Evolutionary conservation across 139 green algal genomes (phyloP), one percentile per base, ranked within the genome.

Genomic region (Micractinium sp.): DNA sequence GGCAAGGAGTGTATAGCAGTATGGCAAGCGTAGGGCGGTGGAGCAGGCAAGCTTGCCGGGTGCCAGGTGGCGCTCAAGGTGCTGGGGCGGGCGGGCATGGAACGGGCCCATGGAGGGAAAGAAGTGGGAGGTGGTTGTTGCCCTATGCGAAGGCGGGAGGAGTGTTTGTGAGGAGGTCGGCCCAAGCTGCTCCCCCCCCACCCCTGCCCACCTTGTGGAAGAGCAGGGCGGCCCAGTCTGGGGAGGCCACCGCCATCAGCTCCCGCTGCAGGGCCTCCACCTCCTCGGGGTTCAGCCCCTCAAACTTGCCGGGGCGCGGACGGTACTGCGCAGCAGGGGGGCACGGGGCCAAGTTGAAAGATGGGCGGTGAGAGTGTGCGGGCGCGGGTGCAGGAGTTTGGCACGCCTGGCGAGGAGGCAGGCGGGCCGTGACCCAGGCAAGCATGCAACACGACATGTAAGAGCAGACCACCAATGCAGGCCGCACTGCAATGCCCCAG

Each of bases 271-370:
- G 86, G 0, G 53, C 56, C 36, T 94, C 85, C 27, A 86, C 78
- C 91, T 98, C 96, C 63, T 98, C 96, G 25, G 93, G 90, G 20
- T 92, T 79, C 4, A 88, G 67, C 22, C 94, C 89, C 87, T 98
- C 94, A 87, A 97, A 97, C 92, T 96, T 96, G 79, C 90, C 91
- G 23, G 94, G 91, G 41, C 92, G 89, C 73, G 93, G 95, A 19
- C 92, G 87, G 12, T 91, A 93, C 92, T 95, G 91, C 47, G 25
- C 36, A 12, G 19, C n/a, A 61, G 33, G 29, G 23, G 81, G 4
- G 60, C n/a, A 22, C 20, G 39, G 39, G 38, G 77, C 18, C 4
- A 60, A 18, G 38, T 14, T 19, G 38, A 16, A 9, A 16, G 9
- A 56, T 56, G 47, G 47, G 47, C 5, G 47, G 9, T 56, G 47